phyloP scores from a whole-genome alignment of 192 early-diverging fungal species.

The Fimicolochytrium jonesii region DNA sequence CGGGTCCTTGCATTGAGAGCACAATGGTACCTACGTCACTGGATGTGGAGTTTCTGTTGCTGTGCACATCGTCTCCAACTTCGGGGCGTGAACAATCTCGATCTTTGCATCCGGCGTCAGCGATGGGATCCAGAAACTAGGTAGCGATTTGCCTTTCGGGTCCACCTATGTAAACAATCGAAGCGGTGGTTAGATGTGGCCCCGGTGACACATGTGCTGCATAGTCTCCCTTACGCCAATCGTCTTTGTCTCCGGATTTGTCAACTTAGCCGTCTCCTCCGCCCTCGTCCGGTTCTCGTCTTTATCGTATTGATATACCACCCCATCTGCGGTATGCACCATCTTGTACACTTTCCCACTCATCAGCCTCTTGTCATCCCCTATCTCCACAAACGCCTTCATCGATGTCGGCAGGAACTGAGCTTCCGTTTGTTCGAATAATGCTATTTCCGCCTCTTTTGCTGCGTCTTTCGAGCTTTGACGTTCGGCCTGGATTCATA shows the following conservation, averaged over 20 bases:
- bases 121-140: slow-evolving; percentile 75
- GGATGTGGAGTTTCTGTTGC: slow-evolving; percentile 61
- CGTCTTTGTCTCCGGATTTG: too few species aligned
- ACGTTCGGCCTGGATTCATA: slow-evolving; percentile 22
- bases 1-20: too few species aligned
- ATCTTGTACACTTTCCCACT: slow-evolving; percentile 33
- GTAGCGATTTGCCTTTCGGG: slow-evolving; percentile 33
- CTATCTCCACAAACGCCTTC: slow-evolving; percentile 13
- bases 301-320: slow-evolving; percentile 23
- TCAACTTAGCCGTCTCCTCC: slow-evolving; percentile 5
- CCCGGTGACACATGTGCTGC: too few species aligned
- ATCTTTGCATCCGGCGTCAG: slow-evolving; percentile 63
- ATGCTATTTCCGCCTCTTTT: slow-evolving; percentile 49
- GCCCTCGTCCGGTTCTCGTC: slow-evolving; percentile 3
- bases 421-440: slow-evolving; percentile 66
- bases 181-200: too few species aligned
- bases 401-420: slow-evolving; percentile 26
- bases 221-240: too few species aligned
- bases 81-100: slow-evolving; percentile 49
- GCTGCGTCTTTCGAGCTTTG: slow-evolving; percentile 30
- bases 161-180: slow-evolving; percentile 19
- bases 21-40: slow-evolving; percentile 45
- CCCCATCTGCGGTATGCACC: slow-evolving; percentile 25
- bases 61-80: slow-evolving; percentile 57
- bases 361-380: slow-evolving; percentile 14